phyloP scores from a whole-genome alignment of 768 basidiomycete genomes.

The Mycena latifolia region DNA sequence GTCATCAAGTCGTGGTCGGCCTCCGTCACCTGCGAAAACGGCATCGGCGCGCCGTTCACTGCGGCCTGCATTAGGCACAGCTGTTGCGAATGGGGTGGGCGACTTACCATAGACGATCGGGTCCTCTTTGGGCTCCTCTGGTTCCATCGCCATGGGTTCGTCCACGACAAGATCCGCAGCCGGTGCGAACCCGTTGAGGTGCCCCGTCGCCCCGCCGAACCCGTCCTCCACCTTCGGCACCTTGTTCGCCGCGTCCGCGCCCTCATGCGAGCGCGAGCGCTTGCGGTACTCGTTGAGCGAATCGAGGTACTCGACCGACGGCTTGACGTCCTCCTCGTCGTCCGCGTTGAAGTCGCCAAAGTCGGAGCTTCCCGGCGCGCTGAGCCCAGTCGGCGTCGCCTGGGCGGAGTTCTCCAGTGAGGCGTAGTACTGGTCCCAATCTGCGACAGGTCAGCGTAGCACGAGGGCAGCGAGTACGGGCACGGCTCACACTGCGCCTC shows the following conservation, averaged over 20 bases:
- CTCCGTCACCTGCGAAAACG: constrained; percentile 87
- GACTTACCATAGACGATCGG: constrained; percentile 76
- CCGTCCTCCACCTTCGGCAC: constrained; percentile 45
- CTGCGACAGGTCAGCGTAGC: constrained; percentile 48
- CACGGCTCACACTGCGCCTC: constrained; percentile 75
- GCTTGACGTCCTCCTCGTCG: constrained; percentile 80
- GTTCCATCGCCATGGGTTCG: constrained; percentile 40
- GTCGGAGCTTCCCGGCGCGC: constrained; percentile 57
- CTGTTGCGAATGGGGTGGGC: neutral
- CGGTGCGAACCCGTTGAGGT: constrained; percentile 28
- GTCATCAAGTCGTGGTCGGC: constrained; percentile 95
- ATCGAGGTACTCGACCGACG: constrained; percentile 74
- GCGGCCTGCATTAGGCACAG: constrained; percentile 9
- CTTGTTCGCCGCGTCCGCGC: constrained; percentile 48
- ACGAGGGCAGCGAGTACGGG: neutral
- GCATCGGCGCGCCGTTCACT: constrained; percentile 84
- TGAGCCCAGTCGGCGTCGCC: constrained; percentile 68
- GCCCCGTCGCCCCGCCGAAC: constrained; percentile 39
- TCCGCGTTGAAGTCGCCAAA: constrained; percentile 65
- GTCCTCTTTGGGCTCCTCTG: constrained; percentile 57
- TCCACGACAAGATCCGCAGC: constrained; percentile 38
- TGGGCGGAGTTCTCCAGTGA: constrained; percentile 71
- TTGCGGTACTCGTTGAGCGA: constrained; percentile 81
- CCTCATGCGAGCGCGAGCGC: constrained; percentile 77
- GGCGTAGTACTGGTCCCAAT: constrained; percentile 88